Evolutionary conservation across 2,329 filamentous ascomycete genomes (phyloP), one percentile per base, ranked within the genome.

Genomic region (Colletotrichum lindemuthianum): DNA sequence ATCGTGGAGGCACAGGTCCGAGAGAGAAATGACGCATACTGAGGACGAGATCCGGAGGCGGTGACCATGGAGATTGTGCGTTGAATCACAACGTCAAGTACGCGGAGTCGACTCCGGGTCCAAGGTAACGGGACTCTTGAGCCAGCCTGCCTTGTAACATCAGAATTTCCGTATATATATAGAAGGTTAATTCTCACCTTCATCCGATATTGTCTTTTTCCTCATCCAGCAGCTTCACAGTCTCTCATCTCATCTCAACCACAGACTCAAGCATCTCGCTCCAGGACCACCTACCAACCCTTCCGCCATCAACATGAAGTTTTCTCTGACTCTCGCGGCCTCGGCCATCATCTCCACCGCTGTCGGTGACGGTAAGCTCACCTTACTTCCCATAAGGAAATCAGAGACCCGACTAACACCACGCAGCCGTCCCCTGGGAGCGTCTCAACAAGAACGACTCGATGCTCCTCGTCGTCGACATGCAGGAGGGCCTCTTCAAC

Each of bases 401-500:
- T 13, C 24, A 15, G 6, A 36, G 48, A 7, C 37, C 15, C 16
- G 1, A 40, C 63, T 65, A 11, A 67, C 60, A 48, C 2, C 37
- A 36, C 15, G 55, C 41, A 68, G 67, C 58, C 40, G 56, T 63
- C 69, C 74, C 70, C 8, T 76, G 74, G 55, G 76, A 77, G 68
- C 72, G 75, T 36, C 71, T 78, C 12, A 68, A 78, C 63, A 78
- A 76, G 63, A 70, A 73, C 39, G 66, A 76, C 57, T 59, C 73
- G 2, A 73, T 77, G 39, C 73, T 78, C 33, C 72, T 78, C 60
- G 70, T 78, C 39, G 74, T 78, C 34, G 76, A 78, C 64, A 73
- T 76, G 56, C 77, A 78, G 67, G 75, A 76, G 60, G 77, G 77
- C 10, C 70, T 76, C 15, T 76, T 74, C 70, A 69, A 75, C 49